phyloP scores from a whole-genome alignment of 139 green algal genomes.

The Mychonastes homosphaera region DNA sequence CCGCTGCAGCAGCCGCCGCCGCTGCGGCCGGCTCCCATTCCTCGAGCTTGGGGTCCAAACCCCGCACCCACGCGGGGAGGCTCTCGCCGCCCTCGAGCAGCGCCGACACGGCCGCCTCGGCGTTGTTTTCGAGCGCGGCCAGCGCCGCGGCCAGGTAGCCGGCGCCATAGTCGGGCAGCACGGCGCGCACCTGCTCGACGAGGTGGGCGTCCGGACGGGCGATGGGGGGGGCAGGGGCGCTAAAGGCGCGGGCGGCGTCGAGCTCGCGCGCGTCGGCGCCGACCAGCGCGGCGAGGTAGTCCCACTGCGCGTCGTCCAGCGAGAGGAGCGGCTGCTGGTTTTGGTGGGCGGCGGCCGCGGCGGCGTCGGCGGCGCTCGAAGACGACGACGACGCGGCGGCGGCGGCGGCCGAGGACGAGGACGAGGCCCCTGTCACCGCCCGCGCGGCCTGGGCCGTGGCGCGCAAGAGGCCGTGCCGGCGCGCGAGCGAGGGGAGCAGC shows the following conservation, averaged over 20 bases:
- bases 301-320: slow-evolving; percentile 59
- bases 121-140: slow-evolving; percentile 24
- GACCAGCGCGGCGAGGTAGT: slow-evolving; percentile 66
- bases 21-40: not conserved
- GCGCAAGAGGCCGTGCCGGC: not conserved
- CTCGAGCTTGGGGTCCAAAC: slow-evolving; percentile 37
- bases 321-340: slow-evolving; percentile 22
- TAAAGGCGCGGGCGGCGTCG: not conserved
- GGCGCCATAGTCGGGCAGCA: slow-evolving; percentile 64
- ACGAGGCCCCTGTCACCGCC: not conserved
- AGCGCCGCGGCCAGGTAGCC: slow-evolving; percentile 58
- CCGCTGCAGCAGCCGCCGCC: slow-evolving; percentile 20
- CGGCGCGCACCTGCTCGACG: slow-evolving; percentile 39
- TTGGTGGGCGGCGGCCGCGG: not conserved
- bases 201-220: not conserved
- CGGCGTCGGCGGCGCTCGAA: not conserved
- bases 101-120: slow-evolving; percentile 47
- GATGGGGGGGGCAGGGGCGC: not conserved
- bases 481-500: not conserved
- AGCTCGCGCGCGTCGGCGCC: slow-evolving; percentile 16
- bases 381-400: not conserved
- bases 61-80: slow-evolving; percentile 29
- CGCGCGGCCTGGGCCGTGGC: not conserved
- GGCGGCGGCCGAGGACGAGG: not conserved
- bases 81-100: slow-evolving; percentile 62